A percentile compares a stretch with the other conserved stretches of the same genome.
These are phyloP conservation scores for Trichosporon ovoides DNA, from an alignment of 1,284 basidiomycete genomes.

Conservation along the genomic window DNA sequence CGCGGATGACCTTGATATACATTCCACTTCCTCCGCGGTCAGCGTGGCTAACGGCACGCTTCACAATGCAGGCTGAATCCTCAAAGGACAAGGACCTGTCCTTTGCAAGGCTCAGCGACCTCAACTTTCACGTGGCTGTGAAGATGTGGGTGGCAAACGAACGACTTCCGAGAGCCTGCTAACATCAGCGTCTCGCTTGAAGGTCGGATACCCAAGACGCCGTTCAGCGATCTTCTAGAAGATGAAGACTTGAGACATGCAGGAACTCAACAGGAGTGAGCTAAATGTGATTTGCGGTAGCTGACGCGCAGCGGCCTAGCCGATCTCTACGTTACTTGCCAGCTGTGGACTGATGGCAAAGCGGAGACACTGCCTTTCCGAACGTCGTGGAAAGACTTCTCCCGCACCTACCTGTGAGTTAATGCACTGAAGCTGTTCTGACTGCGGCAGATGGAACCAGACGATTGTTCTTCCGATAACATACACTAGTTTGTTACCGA, in stretches of 20 bases:
- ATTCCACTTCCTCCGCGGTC: neutral
- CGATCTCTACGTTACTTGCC: constrained; percentile 86
- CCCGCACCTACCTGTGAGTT: constrained; percentile 65
- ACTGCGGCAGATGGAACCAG: constrained; percentile 77
- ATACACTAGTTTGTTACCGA: constrained; percentile 83
- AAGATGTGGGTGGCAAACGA: constrained; percentile 61
- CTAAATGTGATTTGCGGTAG: constrained; percentile 4
- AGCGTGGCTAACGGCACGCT: neutral
- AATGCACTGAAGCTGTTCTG: neutral
- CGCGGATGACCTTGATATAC: neutral
- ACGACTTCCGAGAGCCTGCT: neutral
- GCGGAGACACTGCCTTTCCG: constrained; percentile 82
- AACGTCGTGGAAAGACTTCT: constrained; percentile 89
- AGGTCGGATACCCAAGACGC: constrained; percentile 61
- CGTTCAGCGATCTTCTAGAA: constrained; percentile 69
- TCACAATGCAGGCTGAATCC: constrained; percentile 30
- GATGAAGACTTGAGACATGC: constrained; percentile 71
- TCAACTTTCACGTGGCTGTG: constrained; percentile 78
- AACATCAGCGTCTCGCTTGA: constrained; percentile 70
- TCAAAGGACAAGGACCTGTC: constrained; percentile 63
- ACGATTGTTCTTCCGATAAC: constrained; percentile 84
- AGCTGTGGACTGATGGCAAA: constrained; percentile 87
- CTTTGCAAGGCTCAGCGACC: constrained; percentile 78
- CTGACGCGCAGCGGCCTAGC: constrained; percentile 60
- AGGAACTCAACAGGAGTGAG: constrained; percentile 71